phyloP scores from a whole-genome alignment of 768 basidiomycete species.

The Boletus fagicola region DNA sequence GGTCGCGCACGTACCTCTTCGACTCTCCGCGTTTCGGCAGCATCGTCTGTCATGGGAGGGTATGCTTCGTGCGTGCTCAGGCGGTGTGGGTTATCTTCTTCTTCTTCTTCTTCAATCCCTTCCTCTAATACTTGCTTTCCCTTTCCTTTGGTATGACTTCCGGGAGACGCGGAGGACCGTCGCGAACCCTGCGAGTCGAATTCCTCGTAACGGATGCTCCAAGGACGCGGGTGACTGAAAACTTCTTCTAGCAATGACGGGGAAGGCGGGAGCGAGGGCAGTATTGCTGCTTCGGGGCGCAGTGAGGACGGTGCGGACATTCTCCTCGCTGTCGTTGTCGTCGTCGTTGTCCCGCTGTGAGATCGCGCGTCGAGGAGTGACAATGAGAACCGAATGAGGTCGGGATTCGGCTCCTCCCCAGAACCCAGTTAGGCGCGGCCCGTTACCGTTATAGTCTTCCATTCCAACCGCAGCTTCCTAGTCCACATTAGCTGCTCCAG shows the following conservation, averaged over 20 bases:
- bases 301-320: conserved; percentile 21
- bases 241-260: conserved; percentile 45
- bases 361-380: background rate
- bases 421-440: conserved; percentile 33
- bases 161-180: conserved; percentile 13
- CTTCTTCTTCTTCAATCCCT: conserved; percentile 17
- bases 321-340: conserved; percentile 13
- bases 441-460: conserved; percentile 23
- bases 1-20: conserved; percentile 57
- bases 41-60: conserved; percentile 66
- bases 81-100: conserved; percentile 26
- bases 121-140: conserved; percentile 29
- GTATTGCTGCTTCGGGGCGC: conserved; percentile 5
- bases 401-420: conserved; percentile 22
- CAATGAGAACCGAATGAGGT: background rate
- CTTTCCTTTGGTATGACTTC: conserved; percentile 26
- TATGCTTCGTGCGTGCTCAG: conserved; percentile 38
- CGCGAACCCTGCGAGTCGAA: conserved; percentile 21
- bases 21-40: conserved; percentile 64
- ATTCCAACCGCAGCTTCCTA: background rate
- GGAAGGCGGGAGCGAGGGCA: conserved; percentile 39
- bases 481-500: too few species aligned
- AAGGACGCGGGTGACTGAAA: conserved; percentile 36
- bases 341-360: conserved; percentile 4
- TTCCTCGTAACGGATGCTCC: conserved; percentile 33